phyloP scores from a whole-genome alignment of 805 yeast species.

The Cyberlindnera mrakii region DNA sequence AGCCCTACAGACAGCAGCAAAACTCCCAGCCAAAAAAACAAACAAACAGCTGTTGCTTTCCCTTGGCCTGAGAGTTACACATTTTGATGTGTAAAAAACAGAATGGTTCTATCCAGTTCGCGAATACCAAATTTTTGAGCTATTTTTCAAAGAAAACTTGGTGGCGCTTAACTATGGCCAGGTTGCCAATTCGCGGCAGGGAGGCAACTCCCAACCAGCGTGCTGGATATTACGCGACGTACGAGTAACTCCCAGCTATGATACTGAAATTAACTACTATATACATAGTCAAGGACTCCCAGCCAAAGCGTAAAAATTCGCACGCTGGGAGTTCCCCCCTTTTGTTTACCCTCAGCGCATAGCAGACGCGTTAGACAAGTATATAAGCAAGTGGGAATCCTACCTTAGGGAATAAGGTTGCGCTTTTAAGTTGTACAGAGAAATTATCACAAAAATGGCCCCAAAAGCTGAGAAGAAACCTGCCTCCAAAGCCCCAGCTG shows the following conservation, averaged over 20 bases:
- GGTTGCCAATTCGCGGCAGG: background rate
- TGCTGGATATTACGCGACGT: background rate
- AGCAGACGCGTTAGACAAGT: background rate
- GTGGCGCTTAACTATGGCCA: background rate
- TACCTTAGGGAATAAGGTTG: background rate
- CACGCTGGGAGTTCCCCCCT: conserved; percentile 5
- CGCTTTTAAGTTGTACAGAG: background rate
- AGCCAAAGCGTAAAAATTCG: conserved; percentile 3
- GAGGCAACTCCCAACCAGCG: conserved; percentile 7
- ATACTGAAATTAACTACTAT: conserved; percentile 1
- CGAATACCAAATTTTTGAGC: background rate
- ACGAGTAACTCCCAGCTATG: conserved; percentile 2
- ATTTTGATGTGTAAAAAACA: conserved; percentile 2
- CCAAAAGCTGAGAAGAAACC: conserved; percentile 52
- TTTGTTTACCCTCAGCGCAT: background rate
- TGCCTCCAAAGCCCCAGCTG: conserved; percentile 97
- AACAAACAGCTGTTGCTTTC: too few species aligned
- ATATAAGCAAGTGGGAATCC: conserved; percentile 8
- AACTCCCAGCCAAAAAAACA: too few species aligned
- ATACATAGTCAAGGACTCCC: background rate
- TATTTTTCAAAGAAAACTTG: background rate
- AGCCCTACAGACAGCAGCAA: too few species aligned
- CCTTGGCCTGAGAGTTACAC: conserved; percentile 5
- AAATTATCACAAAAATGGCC: conserved; percentile 54
- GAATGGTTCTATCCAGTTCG: conserved; percentile 3